Evolutionary conservation across 805 yeast genomes (phyloP).

Genomic region (Lipomyces chichibuensis): DNA sequence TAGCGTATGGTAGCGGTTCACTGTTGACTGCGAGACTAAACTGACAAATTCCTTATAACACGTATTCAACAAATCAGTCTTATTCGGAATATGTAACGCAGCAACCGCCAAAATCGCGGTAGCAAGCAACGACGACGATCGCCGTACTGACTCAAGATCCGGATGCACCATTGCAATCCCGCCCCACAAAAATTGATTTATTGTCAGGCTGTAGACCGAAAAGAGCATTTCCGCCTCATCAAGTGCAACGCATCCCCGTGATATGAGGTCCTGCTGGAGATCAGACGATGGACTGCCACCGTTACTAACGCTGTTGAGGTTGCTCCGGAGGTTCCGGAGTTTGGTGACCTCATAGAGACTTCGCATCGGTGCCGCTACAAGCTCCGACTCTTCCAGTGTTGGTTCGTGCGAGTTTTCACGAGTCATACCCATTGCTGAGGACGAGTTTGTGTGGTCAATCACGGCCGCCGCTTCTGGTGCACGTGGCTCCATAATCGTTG

Average conservation of each 20-base stretch:
- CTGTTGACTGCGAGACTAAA: not conserved
- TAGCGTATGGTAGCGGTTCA: conserved; percentile 1
- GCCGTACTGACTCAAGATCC: conserved; percentile 5
- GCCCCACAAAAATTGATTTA: conserved; percentile 8
- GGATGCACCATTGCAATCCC: not conserved
- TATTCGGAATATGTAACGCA: conserved; percentile 3
- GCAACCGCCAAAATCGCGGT: conserved; percentile 3
- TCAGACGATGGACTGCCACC: not conserved
- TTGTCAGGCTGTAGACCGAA: not conserved
- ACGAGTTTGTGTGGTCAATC: not conserved
- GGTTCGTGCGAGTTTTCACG: not conserved
- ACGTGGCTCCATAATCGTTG: not conserved
- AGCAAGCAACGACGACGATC: not conserved
- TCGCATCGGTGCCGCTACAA: conserved; percentile 4
- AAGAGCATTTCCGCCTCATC: conserved; percentile 4
- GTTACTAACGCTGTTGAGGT: not conserved
- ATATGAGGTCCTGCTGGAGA: conserved; percentile 3
- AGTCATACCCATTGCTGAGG: not conserved
- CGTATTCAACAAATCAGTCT: not conserved
- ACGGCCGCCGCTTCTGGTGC: not conserved
- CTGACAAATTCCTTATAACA: conserved; percentile 4
- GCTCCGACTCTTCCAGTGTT: not conserved
- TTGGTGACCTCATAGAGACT: conserved; percentile 6
- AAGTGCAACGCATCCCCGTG: not conserved
- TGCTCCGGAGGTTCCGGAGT: not conserved